Base-by-base conservation (phyloP, 1,139 yeast species). In the Nadsonia starkeyi-henricii region DNA sequence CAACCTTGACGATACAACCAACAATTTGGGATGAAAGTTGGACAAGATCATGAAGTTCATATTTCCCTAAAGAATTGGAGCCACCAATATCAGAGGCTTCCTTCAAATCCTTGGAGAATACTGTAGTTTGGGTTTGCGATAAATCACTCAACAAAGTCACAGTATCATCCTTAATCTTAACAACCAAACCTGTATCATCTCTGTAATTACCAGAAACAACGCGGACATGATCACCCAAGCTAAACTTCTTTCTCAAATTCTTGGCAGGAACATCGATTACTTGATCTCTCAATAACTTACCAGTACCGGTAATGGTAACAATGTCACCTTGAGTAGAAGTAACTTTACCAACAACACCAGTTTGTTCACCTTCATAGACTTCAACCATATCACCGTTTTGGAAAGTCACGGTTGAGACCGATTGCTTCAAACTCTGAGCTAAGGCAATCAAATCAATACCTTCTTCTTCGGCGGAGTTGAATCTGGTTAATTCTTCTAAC, bases 351-450 rank as follows among this genome's bases (percentile, higher is more conserved):
- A 77, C 74, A 51, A 95, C 78, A 51, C 91, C 94, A 42, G 93
- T 80, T 67, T 88, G 96, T 68, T 91, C 98, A 62, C 98, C 98
- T 56, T 81, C 78, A 52, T 84, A 75, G 46, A 91, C 83, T 65
- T 89, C 96, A 47, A 91, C 96, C 60, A 85, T 78, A 62, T 91
- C 98, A 55, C 96, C 97, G 2, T 94, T 86, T 64, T 86, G 96
- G 70, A 89, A 91, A 7, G 75, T 70, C 23, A 80, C 72, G 21
- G 72, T 69, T 20, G 78, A 73, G 47, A 73, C 70, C 41, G 82
- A 74, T 52, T 77, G 78, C 61, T 84, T 85, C 58, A 91, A 72
- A 19, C 89, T 78, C 53, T 88, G 86, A 1, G 96, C 93, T 54
- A 91, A 79, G 1, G 89, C 79, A 2, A 86, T 79, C 52, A 91